Base-by-base conservation (phyloP, 148 eudicot species). In the Silene conica region DNA sequence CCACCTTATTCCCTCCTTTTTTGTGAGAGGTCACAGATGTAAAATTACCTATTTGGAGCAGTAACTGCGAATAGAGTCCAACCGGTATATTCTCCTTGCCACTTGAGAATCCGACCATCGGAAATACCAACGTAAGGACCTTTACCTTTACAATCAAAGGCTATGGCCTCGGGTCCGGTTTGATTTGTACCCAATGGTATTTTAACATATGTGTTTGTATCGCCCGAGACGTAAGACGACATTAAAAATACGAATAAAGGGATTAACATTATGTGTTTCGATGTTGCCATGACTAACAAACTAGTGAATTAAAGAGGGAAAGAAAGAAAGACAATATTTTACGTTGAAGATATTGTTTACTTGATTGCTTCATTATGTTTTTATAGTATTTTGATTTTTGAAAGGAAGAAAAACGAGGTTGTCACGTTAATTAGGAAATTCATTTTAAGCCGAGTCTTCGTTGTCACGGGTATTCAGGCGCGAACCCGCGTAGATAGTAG, bases 91-190 rank as follows among this genome's bases (percentile, higher is more conserved):
- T 68, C 0, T 19, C 70, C 77, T 18, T 73, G 41, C 75, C 75
- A 73, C 67, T 56, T 73, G 21, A 81, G 57, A 1, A 81, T 74
- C 1, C 78, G 73, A 15, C 80, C 84, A 57, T 81, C 75, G 10
- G 75, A 73, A 7, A 77, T 57, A 10, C 77, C 80, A 41, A 76
- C 66, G 10, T 73, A 77, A 0, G 83, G 83, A 11, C 84, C 84
- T 15, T 62, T 23, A 62, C 78, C 83, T 38, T 80, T 61, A 66
- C 82, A 78, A 63, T 85, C 82, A 15, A 80, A 80, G 0, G 79
- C 58, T 18, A 64, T 19, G 11, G 72, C 70, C 54, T 67, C 70
- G 13, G 70, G 70, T 10, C 55, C 55, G 21, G 6, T 13, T 67
- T 67, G 55, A 43, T 67, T 43, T 1, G 70, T 8, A 20, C 70